Conservation (phyloP, 148 eudicot species). For the Beta vulgaris region DNA sequence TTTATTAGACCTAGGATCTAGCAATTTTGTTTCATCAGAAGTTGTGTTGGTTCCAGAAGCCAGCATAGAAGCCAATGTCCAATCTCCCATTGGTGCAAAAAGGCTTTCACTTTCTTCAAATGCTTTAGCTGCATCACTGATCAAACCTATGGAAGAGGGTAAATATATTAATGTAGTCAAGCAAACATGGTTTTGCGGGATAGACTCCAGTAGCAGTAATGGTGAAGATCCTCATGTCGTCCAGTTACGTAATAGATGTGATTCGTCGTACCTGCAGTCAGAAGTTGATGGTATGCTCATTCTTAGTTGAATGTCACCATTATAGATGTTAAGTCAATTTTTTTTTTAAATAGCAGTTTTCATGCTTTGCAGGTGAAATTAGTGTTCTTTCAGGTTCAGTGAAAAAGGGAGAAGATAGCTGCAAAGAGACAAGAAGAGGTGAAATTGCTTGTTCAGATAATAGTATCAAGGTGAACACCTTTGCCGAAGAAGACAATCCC, state of each 20-base stretch:
- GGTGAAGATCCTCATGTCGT: neutral
- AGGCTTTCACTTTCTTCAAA: neutral
- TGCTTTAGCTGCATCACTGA: neutral
- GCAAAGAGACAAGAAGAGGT: neutral
- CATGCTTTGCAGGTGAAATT: neutral
- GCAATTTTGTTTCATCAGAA: neutral
- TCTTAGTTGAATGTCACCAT: neutral
- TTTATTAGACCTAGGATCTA: neutral
- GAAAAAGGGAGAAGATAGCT: constrained; percentile 1
- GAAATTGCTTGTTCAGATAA: neutral
- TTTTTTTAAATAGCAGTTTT: neutral
- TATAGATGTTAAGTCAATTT: neutral
- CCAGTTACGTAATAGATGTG: neutral
- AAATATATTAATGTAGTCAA: too few relatives aligned
- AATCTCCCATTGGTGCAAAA: neutral
- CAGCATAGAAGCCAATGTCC: neutral
- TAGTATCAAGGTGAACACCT: neutral
- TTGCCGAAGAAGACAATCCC: neutral
- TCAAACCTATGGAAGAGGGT: neutral
- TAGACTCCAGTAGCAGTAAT: neutral
- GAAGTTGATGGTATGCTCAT: neutral
- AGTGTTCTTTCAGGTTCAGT: neutral
- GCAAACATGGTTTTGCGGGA: neutral
- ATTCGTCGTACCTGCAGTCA: neutral
- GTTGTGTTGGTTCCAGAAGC: neutral